Evolutionary conservation across 2,329 filamentous ascomycete genomes (phyloP).

Genomic region (Escovopsis sp.): DNA sequence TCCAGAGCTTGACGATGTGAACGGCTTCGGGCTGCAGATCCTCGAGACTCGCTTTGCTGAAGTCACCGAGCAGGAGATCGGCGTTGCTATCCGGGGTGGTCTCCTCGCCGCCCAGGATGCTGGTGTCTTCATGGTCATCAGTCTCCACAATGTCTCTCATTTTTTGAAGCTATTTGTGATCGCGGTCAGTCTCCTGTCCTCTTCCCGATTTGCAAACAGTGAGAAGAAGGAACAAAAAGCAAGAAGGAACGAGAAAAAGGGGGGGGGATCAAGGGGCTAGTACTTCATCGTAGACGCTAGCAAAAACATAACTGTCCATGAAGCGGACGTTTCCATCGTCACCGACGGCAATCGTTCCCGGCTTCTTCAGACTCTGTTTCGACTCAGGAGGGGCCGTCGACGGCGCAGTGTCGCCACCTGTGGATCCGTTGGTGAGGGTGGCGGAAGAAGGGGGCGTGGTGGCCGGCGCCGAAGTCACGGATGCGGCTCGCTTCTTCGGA

Average conservation of each 20-base stretch:
- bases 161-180: slow-evolving; percentile 31
- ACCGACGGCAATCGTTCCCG: slow-evolving; percentile 37
- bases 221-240: slow-evolving; percentile 3
- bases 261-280: slow-evolving; percentile 8
- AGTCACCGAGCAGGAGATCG: slow-evolving; percentile 33
- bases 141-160: slow-evolving; percentile 44
- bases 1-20: slow-evolving; percentile 59
- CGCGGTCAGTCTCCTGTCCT: no score
- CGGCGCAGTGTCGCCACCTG: slow-evolving; percentile 13
- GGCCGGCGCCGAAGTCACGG: slow-evolving; percentile 4
- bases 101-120: slow-evolving; percentile 32
- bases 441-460: slow-evolving; percentile 6
- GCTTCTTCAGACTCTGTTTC: slow-evolving; percentile 23
- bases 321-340: slow-evolving; percentile 41
- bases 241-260: not conserved
- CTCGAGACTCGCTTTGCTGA: slow-evolving; percentile 24
- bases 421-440: slow-evolving; percentile 6
- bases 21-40: slow-evolving; percentile 49
- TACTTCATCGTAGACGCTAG: slow-evolving; percentile 42
- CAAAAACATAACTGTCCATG: slow-evolving; percentile 41
- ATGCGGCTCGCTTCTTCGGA: not conserved
- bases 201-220: not conserved
- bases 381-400: slow-evolving; percentile 16
- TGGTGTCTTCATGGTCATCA: slow-evolving; percentile 33
- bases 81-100: slow-evolving; percentile 37